Conservation (phyloP, 176 grass and related monocot genomes). For the Paspalum vaginatum region DNA sequence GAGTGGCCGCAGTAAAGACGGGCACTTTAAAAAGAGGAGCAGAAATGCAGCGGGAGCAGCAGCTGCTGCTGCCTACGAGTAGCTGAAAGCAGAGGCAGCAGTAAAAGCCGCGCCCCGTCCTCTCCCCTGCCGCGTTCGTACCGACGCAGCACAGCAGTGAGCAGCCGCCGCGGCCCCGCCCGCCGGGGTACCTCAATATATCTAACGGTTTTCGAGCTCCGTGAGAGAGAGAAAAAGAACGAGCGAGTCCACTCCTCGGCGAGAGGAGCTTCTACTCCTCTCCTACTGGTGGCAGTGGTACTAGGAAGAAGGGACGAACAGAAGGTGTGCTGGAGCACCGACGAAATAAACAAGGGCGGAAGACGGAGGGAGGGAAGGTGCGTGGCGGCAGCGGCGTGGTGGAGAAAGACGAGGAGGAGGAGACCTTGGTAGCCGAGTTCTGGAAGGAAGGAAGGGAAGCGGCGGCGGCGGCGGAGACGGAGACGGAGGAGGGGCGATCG, state of each 20-base stretch:
- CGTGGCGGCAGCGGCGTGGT: background rate
- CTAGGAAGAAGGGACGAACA: conserved; percentile 1
- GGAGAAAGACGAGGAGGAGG: conserved; percentile 9
- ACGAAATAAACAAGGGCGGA: conserved; percentile 9
- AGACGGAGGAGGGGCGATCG: background rate
- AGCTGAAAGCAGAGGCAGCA: conserved; percentile 39
- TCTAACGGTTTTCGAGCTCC: conserved; percentile 66
- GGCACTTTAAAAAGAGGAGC: conserved; percentile 40
- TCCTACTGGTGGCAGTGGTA: background rate
- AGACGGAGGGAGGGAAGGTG: background rate
- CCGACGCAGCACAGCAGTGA: background rate
- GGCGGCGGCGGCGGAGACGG: conserved; percentile 6
- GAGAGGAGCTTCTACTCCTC: background rate
- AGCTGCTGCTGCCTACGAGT: conserved; percentile 3
- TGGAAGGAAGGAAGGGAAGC: background rate
- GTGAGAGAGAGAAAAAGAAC: background rate
- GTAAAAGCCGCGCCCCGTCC: conserved; percentile 39
- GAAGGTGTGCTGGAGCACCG: background rate
- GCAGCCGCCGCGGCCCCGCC: background rate
- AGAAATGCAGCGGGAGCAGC: conserved; percentile 34
- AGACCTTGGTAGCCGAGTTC: conserved; percentile 16
- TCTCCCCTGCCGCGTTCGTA: conserved; percentile 37
- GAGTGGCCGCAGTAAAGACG: conserved; percentile 48
- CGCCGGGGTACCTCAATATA: background rate
- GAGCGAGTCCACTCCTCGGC: background rate